A percentile compares a stretch with the other conserved stretches of the same genome.
These are phyloP conservation scores for Aspergillus incahuasiensis DNA, from an alignment of 495 filamentous ascomycete species.

Conservation along the genomic window DNA sequence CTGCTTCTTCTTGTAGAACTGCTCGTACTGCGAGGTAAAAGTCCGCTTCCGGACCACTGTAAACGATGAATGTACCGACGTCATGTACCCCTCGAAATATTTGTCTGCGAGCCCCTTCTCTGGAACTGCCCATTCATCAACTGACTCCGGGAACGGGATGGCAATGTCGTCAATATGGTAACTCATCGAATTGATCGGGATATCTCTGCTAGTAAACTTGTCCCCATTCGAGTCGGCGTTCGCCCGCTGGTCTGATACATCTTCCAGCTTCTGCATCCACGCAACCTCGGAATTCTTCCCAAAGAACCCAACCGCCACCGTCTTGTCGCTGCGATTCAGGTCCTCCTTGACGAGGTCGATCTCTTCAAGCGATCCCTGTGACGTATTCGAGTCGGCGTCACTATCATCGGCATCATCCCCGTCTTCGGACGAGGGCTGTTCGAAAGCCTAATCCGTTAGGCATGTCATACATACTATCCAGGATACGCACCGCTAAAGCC, in stretches of 20 bases:
- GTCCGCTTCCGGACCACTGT: conserved; percentile 46
- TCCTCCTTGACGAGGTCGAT: conserved; percentile 57
- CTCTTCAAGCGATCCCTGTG: conserved; percentile 54
- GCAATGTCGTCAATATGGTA: conserved; percentile 56
- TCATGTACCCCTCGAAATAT: conserved; percentile 52
- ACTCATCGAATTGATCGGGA: conserved; percentile 33
- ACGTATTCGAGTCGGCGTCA: conserved; percentile 28
- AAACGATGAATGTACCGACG: conserved; percentile 53
- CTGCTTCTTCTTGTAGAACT: conserved; percentile 23
- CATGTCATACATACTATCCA: background rate
- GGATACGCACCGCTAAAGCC: conserved; percentile 27
- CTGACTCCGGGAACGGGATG: conserved; percentile 34
- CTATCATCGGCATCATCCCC: conserved; percentile 1
- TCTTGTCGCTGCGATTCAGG: conserved; percentile 45
- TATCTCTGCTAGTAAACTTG: background rate
- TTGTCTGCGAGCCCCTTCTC: conserved; percentile 44
- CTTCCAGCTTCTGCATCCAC: conserved; percentile 52
- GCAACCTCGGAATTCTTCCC: conserved; percentile 60
- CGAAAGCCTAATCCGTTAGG: conserved; percentile 5
- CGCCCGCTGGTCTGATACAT: conserved; percentile 19
- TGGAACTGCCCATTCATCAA: conserved; percentile 50
- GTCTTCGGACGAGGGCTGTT: background rate
- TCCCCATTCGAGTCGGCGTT: background rate
- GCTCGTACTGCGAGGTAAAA: conserved; percentile 39
- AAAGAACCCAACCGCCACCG: conserved; percentile 52